These are phyloP conservation scores for Pseudocercospora fuligena DNA, from an alignment of 2,329 filamentous ascomycete species.

Conservation along the genomic window DNA sequence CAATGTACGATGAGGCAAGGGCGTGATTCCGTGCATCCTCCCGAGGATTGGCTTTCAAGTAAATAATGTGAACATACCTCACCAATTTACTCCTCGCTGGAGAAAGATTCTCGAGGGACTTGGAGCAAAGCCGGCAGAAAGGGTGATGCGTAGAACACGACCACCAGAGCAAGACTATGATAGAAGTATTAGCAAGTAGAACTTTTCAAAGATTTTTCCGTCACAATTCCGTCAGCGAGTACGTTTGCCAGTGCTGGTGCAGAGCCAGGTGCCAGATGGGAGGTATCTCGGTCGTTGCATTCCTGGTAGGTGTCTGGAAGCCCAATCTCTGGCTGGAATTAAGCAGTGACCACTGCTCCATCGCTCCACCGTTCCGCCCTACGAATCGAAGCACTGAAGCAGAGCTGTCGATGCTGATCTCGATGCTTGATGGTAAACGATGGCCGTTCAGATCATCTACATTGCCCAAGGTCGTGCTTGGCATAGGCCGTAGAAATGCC, in stretches of 20 bases:
- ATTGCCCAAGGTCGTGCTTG: background rate
- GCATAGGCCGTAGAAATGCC: background rate
- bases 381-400: background rate
- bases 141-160: background rate
- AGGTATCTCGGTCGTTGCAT: background rate
- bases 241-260: background rate
- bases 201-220: background rate
- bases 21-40: conserved; percentile 27
- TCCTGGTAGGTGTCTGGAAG: conserved; percentile 5
- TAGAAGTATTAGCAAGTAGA: background rate
- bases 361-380: background rate
- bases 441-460: background rate
- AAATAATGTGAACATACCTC: conserved; percentile 29
- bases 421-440: background rate
- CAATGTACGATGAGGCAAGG: conserved; percentile 41
- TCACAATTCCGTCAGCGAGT: background rate
- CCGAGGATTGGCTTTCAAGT: conserved; percentile 18
- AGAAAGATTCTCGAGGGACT: background rate
- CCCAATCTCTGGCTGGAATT: conserved; percentile 20
- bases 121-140: background rate
- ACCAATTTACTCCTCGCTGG: conserved; percentile 11
- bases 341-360: conserved; percentile 3
- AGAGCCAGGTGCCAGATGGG: background rate
- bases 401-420: background rate
- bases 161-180: background rate